Percentiles rank a stretch among this genome's conserved stretches.
Evolutionary conservation across 2,329 filamentous ascomycete species (phyloP).

Genomic region (Penicillium sp.): DNA sequence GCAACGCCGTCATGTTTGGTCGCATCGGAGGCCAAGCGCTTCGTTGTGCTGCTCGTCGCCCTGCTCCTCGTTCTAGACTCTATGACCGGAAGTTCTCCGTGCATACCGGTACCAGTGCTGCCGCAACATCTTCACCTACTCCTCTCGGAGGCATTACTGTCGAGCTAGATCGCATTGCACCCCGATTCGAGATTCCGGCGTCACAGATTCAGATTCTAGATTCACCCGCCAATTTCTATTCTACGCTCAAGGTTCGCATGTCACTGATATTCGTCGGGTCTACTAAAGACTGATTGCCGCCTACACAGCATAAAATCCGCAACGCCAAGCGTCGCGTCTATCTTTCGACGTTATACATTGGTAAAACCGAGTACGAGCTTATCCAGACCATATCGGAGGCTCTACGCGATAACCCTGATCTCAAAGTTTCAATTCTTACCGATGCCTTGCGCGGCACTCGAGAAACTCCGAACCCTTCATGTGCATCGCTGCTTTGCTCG

Average conservation of each 20-base stretch:
- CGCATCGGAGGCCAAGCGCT: conserved; percentile 37
- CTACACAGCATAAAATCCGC: conserved; percentile 66
- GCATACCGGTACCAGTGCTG: conserved; percentile 23
- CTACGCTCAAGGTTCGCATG: conserved; percentile 67
- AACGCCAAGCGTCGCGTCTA: conserved; percentile 75
- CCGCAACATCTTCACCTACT: conserved; percentile 29
- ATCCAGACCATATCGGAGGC: conserved; percentile 72
- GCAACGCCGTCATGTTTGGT: conserved; percentile 32
- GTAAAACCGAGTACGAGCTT: conserved; percentile 84
- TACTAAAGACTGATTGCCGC: neutral
- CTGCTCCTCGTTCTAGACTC: conserved; percentile 28
- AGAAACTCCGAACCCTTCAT: conserved; percentile 78
- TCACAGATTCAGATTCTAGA: conserved; percentile 73
- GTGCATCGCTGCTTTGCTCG: conserved; percentile 78
- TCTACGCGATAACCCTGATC: conserved; percentile 64
- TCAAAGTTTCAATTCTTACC: conserved; percentile 82
- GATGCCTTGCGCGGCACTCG: conserved; percentile 87
- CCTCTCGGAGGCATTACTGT: conserved; percentile 56
- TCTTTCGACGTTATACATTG: conserved; percentile 93
- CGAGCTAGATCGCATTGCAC: conserved; percentile 82
- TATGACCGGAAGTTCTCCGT: conserved; percentile 37
- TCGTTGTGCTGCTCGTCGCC: conserved; percentile 31
- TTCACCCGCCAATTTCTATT: conserved; percentile 84
- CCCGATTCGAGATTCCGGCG: conserved; percentile 79
- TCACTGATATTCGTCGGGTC: neutral